These are phyloP conservation scores for Dalechampia spathulata DNA, from an alignment of 441 rosid species.

Conservation along the genomic window DNA sequence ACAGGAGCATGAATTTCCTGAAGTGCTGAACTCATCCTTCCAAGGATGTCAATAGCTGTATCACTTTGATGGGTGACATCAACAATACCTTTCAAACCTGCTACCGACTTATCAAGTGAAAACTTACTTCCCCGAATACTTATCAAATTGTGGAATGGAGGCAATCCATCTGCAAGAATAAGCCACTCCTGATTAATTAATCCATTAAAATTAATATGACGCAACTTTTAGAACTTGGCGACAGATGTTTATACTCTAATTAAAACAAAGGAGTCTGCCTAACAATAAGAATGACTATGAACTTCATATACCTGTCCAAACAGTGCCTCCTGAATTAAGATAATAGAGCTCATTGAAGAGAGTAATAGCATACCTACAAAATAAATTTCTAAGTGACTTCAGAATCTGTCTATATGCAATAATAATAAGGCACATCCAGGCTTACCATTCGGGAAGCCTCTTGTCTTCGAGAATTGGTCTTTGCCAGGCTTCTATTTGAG, in stretches of 20 bases:
- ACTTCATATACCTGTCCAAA: constrained; percentile 67
- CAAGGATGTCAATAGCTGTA: constrained; percentile 57
- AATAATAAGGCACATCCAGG: constrained; percentile 2
- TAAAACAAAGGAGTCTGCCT: background rate
- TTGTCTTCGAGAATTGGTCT: constrained; percentile 81
- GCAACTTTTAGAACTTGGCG: background rate
- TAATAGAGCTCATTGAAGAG: constrained; percentile 91
- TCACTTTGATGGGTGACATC: constrained; percentile 28
- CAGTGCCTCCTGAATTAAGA: constrained; percentile 81
- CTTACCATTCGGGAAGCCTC: constrained; percentile 82
- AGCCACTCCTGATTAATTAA: background rate
- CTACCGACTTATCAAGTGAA: constrained; percentile 55
- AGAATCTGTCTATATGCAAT: constrained; percentile 6
- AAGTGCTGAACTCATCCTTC: constrained; percentile 55
- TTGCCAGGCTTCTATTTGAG: constrained; percentile 86
- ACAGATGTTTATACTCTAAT: background rate
- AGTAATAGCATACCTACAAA: constrained; percentile 69
- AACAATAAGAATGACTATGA: background rate
- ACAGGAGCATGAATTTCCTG: constrained; percentile 57
- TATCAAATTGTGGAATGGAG: constrained; percentile 58
- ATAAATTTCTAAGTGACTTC: constrained; percentile 3
- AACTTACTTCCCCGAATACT: constrained; percentile 54
- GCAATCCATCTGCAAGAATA: constrained; percentile 57
- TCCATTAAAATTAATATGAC: background rate
- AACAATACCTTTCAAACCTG: constrained; percentile 22